Conservation (phyloP, 2,329 filamentous ascomycete genomes). For the Aspergillus pseudonomiae region DNA sequence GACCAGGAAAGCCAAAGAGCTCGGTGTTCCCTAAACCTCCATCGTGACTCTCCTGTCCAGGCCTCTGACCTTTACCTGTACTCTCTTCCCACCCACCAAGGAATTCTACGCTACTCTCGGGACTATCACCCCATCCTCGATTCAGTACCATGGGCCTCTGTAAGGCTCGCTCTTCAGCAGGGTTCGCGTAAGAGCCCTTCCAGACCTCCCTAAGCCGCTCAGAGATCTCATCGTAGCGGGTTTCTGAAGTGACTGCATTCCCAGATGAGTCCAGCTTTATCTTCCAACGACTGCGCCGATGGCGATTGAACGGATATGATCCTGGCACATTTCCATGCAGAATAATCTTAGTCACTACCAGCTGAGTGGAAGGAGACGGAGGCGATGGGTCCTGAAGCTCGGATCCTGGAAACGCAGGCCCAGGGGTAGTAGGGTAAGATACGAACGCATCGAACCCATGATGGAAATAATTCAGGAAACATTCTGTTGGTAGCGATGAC, state of each 20-base stretch:
- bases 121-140: slow-evolving; percentile 87
- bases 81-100: slow-evolving; percentile 85
- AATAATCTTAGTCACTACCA: slow-evolving; percentile 89
- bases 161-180: slow-evolving; percentile 56
- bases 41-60: slow-evolving; percentile 47
- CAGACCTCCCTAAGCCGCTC: slow-evolving; percentile 68
- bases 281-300: slow-evolving; percentile 86
- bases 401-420: slow-evolving; percentile 63
- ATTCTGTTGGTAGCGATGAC: slow-evolving; percentile 53
- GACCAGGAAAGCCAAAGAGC: slow-evolving; percentile 87
- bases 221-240: slow-evolving; percentile 74
- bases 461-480: slow-evolving; percentile 97
- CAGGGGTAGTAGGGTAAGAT: slow-evolving; percentile 71
- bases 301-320: slow-evolving; percentile 94
- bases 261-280: slow-evolving; percentile 56
- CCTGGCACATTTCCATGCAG: slow-evolving; percentile 94
- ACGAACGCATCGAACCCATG: slow-evolving; percentile 92
- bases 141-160: slow-evolving; percentile 80
- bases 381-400: slow-evolving; percentile 33
- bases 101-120: slow-evolving; percentile 84
- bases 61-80: slow-evolving; percentile 47
- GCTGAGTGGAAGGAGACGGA: slow-evolving; percentile 55
- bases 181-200: slow-evolving; percentile 64
- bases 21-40: slow-evolving; percentile 73
- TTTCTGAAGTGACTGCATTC: slow-evolving; percentile 70